Evolutionary conservation across 306 rosid genomes (phyloP), one percentile per base, ranked within the genome.

Genomic region (Cicer pinnatifidum): DNA sequence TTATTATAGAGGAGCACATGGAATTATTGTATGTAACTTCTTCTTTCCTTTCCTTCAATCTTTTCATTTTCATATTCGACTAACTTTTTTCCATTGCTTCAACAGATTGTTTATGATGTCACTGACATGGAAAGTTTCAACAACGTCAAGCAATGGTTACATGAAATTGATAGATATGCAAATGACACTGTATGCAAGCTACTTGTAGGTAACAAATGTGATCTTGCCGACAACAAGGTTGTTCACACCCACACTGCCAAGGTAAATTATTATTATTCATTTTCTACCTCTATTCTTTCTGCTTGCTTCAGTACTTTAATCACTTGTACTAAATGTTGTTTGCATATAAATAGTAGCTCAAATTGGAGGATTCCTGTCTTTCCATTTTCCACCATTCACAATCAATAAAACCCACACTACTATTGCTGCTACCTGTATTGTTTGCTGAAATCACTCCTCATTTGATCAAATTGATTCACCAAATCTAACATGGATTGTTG

Each of bases 1-100:
- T 82, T 94, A 94, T 74, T 94, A 94, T 74, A 83, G 98, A 79
- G 98, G 98, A 79, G 98, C 98, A 2, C 98, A 94, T 78, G 98
- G 98, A 71, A 94, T 94, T 56, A 94, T 94, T 84, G 98, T 93
- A 50, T 6, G 2, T 41, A 6, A 41, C 9, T 41, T 41, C 8
- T 41, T 41, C 35, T 28, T 28, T 4, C 35, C 5, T 28, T 28
- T 28, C 35, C 35, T 28, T 28, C 35, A 28, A 28, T 28, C 35
- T 28, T 28, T 28, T 28, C 35, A 28, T 28, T 28, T 28, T 28
- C 35, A 28, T 28, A 28, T 28, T 28, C 5, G 35, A 28, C 35
- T 28, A 28, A 3, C 5, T 28, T 28, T 28, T 28, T 3, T 28
- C 35, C 35, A 0, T 28, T 28, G 5, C 35, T 28, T 0, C 35